phyloP scores from a whole-genome alignment of 306 rosid genomes.

The Rubus parviflorus region DNA sequence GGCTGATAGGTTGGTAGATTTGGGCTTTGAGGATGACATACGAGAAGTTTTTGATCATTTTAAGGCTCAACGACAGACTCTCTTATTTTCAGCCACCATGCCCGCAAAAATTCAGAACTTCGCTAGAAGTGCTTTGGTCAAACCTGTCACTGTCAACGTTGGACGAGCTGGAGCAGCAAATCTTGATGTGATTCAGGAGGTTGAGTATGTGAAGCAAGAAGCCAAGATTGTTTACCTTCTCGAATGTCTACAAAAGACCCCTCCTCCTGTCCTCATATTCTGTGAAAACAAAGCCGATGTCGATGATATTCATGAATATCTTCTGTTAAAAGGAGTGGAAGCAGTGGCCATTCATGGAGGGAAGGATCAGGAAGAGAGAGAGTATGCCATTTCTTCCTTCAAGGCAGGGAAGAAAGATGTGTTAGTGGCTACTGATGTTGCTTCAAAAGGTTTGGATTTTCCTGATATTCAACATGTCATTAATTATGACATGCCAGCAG shows the following conservation, averaged over 20 bases:
- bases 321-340: slow-evolving; percentile 91
- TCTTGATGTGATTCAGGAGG: slow-evolving; percentile 90
- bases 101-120: slow-evolving; percentile 88
- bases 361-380: slow-evolving; percentile 95
- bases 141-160: slow-evolving; percentile 73
- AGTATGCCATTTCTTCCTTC: slow-evolving; percentile 73
- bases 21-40: slow-evolving; percentile 89
- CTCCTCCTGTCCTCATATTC: slow-evolving; percentile 85
- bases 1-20: slow-evolving; percentile 92
- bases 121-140: slow-evolving; percentile 86
- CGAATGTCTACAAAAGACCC: slow-evolving; percentile 84
- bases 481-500: slow-evolving; percentile 95
- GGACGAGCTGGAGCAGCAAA: slow-evolving; percentile 97
- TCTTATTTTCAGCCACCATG: slow-evolving; percentile 92
- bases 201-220: slow-evolving; percentile 93
- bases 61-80: slow-evolving; percentile 90
- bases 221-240: slow-evolving; percentile 90
- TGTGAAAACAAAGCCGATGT: slow-evolving; percentile 95
- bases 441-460: slow-evolving; percentile 93
- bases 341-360: slow-evolving; percentile 97
- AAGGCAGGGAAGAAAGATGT: slow-evolving; percentile 89
- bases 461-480: slow-evolving; percentile 95
- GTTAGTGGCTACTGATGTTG: slow-evolving; percentile 95
- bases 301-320: slow-evolving; percentile 93
- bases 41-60: slow-evolving; percentile 92